Base-by-base conservation (phyloP, 345 rosid species). In the Corymbia maculata region DNA sequence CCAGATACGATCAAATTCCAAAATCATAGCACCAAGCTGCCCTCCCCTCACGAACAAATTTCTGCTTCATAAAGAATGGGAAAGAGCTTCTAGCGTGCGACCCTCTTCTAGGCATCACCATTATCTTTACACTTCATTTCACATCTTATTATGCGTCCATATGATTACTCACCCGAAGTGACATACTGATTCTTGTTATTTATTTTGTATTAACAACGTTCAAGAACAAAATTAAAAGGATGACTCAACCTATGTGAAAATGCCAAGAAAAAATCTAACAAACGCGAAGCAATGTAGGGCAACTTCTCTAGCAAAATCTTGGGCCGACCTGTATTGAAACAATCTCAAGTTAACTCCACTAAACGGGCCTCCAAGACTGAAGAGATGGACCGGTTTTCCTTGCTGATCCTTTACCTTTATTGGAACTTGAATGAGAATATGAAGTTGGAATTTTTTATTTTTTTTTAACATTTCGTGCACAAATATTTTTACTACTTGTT, bases 11-110 rank as follows among this genome's bases (percentile, higher is more conserved):
- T 66, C 2, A 66, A 66, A 66, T 7, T 66, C 79, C 79, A 68
- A 32, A n/a, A 66, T 52, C 19, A 52, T 21, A 53, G 59, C 26
- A 53, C 22, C 42, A 36, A 36, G 42, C 42, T 36, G 3, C 42
- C 42, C 42, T 36, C 42, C 42, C 42, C 21, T 55, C 42, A 68
- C 9, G 79, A 68, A 32, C 79, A 32, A 32, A 75, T 36, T 75
- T 36, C 3, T 36, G 36, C 47, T 36, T 30, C 24, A 70, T 5
- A 9, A 19, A 70, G 13, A 21, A 75, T 2, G 22, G 24, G 24
- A 75, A 19, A 70, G 13, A 8, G 24, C 47, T 70, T 9, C 24
- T 2, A 9, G 1, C 0, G 13, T 1, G 49, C 8, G 0, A 70
- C 13, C 2, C 4, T 75, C 1, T 75, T 70, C 4, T 1, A 0